These are phyloP conservation scores for Komagataea norvegica DNA, from an alignment of 1,139 yeast genomes.

Conservation along the genomic window DNA sequence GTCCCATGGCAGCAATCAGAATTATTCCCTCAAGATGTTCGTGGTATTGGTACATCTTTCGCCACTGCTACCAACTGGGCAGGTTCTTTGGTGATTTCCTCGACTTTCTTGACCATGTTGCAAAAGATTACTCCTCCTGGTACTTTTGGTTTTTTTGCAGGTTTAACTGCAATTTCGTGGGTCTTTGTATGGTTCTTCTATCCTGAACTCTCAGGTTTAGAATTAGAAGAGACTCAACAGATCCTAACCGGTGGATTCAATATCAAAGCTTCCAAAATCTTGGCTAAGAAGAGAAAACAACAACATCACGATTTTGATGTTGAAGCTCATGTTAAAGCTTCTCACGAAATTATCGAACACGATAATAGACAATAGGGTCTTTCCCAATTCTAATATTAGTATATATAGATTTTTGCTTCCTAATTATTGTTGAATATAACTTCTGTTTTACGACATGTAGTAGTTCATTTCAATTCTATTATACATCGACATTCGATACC, in stretches of 20 bases:
- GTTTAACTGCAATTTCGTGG: constrained; percentile 64
- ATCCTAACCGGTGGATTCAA: constrained; percentile 80
- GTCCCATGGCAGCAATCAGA: constrained; percentile 99
- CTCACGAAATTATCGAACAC: constrained; percentile 25
- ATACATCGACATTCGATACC: neutral
- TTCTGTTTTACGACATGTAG: too few relatives aligned
- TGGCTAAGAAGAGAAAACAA: constrained; percentile 50
- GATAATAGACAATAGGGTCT: neutral
- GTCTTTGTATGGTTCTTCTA: constrained; percentile 74
- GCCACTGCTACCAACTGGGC: constrained; percentile 97
- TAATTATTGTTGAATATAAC: neutral
- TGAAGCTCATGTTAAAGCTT: constrained; percentile 22
- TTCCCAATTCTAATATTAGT: neutral
- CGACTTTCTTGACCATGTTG: constrained; percentile 92
- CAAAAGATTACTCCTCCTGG: constrained; percentile 92
- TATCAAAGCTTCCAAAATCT: constrained; percentile 60
- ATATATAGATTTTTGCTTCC: neutral
- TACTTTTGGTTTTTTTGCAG: constrained; percentile 88
- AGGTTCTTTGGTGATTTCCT: constrained; percentile 85
- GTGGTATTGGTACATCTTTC: constrained; percentile 87
- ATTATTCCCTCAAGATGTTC: constrained; percentile 84
- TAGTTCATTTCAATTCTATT: neutral
- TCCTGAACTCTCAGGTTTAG: constrained; percentile 89
- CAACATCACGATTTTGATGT: constrained; percentile 17
- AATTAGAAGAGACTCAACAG: constrained; percentile 84